Base-by-base conservation (phyloP, 108 stramenopile species). In the Cyclotella baltica region DNA sequence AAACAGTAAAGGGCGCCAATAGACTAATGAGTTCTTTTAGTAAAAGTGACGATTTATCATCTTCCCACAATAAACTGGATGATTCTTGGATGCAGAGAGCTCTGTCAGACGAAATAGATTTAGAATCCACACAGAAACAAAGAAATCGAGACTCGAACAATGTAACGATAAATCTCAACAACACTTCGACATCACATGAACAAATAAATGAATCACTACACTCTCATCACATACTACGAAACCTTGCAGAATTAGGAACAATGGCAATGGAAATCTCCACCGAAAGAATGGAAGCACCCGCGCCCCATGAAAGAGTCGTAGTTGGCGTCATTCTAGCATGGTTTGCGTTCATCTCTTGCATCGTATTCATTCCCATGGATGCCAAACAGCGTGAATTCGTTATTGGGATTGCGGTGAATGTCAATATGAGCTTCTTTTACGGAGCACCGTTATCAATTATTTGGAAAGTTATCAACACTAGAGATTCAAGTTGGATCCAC, bases 351-450 rank as follows among this genome's bases (percentile, higher is more conserved):
- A 76, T 91, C 11, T 81, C 85, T 19, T 38, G 81, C 11, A 37
- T 86, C 13, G 57, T 34, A 1, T 88, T 88, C 52, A 71, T 83
- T 15, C 57, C 78, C 22, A 27, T 83, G 67, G 51, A 48, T 13
- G 33, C 55, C 0, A 50, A 63, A 20, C 56, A 79, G 67, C 27
- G 78, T 58, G 73, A 90, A 69, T 53, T 83, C 28, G 56, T 94
- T 1, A 81, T 95, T 40, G 92, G 90, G 0, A 55, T 81, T 50
- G 62, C 78, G 0, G 89, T 89, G 23, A 95, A 95, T 77, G 55
- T 87, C 52, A 92, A 90, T 76, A 69, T 91, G 18, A 70, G 92
- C 36, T 91, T 95, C 65, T 95, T 95, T 64, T 95, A 95, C 62
- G 94, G 91, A 8, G 94, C 94, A 22, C 94, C 94, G 1, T 70